Conservation (phyloP, 805 yeast genomes). For the Candida endomychidarum region DNA sequence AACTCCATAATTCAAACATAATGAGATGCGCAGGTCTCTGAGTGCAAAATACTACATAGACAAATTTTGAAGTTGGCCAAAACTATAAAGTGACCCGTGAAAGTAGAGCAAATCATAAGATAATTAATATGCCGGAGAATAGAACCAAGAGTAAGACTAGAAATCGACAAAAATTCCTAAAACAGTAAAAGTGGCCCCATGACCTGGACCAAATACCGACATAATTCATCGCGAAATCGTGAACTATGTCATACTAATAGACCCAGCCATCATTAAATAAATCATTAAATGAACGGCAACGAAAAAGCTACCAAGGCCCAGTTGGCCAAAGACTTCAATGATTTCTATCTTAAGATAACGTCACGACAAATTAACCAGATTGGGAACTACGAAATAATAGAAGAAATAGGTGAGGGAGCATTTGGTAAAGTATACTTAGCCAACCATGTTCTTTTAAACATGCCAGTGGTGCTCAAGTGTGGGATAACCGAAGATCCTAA, state of each 20-base stretch:
- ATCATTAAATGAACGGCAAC: constrained; percentile 11
- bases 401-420: constrained; percentile 86
- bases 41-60: too few relatives aligned
- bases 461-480: constrained; percentile 79
- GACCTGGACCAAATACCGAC: too few relatives aligned
- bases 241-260: neutral
- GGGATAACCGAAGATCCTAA: constrained; percentile 78
- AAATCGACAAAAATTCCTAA: too few relatives aligned
- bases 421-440: constrained; percentile 93
- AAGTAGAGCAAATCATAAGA: too few relatives aligned
- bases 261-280: too few relatives aligned
- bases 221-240: constrained; percentile 3
- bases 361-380: constrained; percentile 57
- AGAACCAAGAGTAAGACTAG: too few relatives aligned
- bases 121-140: too few relatives aligned
- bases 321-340: constrained; percentile 65
- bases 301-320: constrained; percentile 47
- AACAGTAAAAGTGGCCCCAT: too few relatives aligned
- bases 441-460: constrained; percentile 66
- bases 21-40: too few relatives aligned
- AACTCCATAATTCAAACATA: too few relatives aligned
- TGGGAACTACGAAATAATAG: constrained; percentile 74
- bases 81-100: too few relatives aligned
- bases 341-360: constrained; percentile 46
- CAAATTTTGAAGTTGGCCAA: too few relatives aligned